Conservation (phyloP, 768 basidiomycete genomes). For the Panaeolus cyanescens region DNA sequence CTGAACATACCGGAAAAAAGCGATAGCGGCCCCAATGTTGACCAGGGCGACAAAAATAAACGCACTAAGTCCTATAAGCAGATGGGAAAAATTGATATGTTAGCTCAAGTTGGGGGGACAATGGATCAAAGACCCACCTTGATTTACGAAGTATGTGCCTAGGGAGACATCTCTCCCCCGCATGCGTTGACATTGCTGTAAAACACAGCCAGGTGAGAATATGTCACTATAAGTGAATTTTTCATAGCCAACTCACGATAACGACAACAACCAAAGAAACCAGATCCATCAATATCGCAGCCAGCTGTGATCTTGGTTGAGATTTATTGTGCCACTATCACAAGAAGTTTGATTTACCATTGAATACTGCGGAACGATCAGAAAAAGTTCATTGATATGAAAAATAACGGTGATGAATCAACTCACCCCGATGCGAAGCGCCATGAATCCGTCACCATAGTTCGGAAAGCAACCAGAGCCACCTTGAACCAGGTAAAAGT, state of each 20-base stretch:
- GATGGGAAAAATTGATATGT: not conserved
- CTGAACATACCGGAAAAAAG: conserved; percentile 33
- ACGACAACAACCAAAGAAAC: conserved; percentile 36
- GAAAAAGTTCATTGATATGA: conserved; percentile 7
- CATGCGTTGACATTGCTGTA: conserved; percentile 29
- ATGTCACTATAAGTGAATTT: too few species aligned
- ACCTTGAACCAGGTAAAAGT: conserved; percentile 21
- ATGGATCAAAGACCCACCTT: conserved; percentile 27
- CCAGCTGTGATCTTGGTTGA: conserved; percentile 24
- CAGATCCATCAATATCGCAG: conserved; percentile 38
- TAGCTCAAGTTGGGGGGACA: not conserved
- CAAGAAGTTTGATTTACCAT: conserved; percentile 15
- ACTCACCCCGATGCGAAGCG: conserved; percentile 34
- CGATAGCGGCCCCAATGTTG: conserved; percentile 27
- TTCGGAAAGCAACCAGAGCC: conserved; percentile 42
- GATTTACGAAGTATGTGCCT: conserved; percentile 36
- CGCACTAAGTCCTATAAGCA: conserved; percentile 28
- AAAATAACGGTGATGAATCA: conserved; percentile 5
- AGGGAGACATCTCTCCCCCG: conserved; percentile 30
- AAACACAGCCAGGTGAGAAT: not conserved
- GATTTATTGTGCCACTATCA: not conserved
- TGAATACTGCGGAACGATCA: conserved; percentile 15
- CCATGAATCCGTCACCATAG: conserved; percentile 31
- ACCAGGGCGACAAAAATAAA: conserved; percentile 32
- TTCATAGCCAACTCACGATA: conserved; percentile 24